These are phyloP conservation scores for Cytospora paraplurivora DNA, from an alignment of 2,329 filamentous ascomycete species.

Conservation along the genomic window DNA sequence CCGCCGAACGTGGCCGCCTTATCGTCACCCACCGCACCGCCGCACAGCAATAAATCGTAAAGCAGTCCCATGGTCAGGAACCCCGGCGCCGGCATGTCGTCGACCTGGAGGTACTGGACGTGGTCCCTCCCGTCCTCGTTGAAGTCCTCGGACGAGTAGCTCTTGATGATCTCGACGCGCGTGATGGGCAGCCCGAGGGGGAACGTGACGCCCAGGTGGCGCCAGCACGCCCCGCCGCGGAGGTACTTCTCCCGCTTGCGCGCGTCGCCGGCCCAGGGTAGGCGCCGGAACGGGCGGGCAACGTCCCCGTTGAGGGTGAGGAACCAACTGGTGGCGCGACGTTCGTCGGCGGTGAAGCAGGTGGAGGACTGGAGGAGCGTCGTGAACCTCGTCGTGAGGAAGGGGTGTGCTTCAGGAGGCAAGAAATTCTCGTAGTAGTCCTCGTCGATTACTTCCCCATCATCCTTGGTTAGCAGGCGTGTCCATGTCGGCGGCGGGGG, in stretches of 20 bases:
- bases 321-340: not conserved
- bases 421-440: not conserved
- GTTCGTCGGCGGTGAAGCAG: not conserved
- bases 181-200: conserved; percentile 2
- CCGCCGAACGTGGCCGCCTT: not conserved
- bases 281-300: conserved; percentile 7
- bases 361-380: not conserved
- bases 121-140: conserved; percentile 8
- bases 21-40: not conserved
- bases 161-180: conserved; percentile 14
- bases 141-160: conserved; percentile 9
- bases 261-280: not conserved
- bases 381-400: not conserved
- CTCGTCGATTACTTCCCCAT: not conserved
- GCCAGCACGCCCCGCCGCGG: conserved; percentile 13
- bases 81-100: not conserved
- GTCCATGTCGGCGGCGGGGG: not conserved
- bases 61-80: conserved; percentile 21
- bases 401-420: not conserved
- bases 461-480: not conserved
- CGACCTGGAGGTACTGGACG: conserved; percentile 1
- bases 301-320: conserved; percentile 11
- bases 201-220: conserved; percentile 6
- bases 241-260: not conserved
- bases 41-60: conserved; percentile 6